Percentiles rank a stretch among this genome's conserved stretches.
Conservation (phyloP, 169 alveolate species). For the Plasmodium gallinaceum region DNA sequence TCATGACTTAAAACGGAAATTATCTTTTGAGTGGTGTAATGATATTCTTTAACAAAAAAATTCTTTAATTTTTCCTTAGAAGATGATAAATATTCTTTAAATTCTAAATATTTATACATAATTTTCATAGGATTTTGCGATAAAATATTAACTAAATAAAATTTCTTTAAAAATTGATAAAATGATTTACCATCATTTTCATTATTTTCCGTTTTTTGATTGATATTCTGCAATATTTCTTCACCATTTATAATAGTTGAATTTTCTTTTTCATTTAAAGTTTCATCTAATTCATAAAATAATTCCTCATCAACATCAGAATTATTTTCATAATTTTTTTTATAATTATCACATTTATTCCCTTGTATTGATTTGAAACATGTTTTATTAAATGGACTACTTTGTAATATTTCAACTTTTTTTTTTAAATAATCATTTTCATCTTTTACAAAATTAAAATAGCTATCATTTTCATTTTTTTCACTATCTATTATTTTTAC, state of each 20-base stretch:
- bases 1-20: conserved; percentile 19
- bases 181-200: not conserved
- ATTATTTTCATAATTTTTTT: conserved; percentile 5
- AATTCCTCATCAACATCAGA: conserved; percentile 41
- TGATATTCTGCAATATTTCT: not conserved
- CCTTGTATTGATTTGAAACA: conserved; percentile 45
- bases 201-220: not conserved
- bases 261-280: not conserved
- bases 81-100: conserved; percentile 29
- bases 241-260: not conserved
- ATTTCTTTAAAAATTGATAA: conserved; percentile 21
- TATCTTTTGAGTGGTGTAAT: conserved; percentile 20
- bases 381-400: conserved; percentile 39
- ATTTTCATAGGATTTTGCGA: conserved; percentile 37
- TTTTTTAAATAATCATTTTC: conserved; percentile 41
- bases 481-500: conserved; percentile 28
- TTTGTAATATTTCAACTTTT: conserved; percentile 47
- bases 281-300: conserved; percentile 34
- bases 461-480: conserved; percentile 7
- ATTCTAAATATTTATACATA: conserved; percentile 47
- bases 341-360: not conserved
- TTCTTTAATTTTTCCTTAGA: conserved; percentile 17
- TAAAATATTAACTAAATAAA: conserved; percentile 28
- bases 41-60: conserved; percentile 46
- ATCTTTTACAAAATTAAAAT: conserved; percentile 22